Evolutionary conservation across 2,329 filamentous ascomycete genomes (phyloP).

Genomic region (Colletotrichum costaricense): DNA sequence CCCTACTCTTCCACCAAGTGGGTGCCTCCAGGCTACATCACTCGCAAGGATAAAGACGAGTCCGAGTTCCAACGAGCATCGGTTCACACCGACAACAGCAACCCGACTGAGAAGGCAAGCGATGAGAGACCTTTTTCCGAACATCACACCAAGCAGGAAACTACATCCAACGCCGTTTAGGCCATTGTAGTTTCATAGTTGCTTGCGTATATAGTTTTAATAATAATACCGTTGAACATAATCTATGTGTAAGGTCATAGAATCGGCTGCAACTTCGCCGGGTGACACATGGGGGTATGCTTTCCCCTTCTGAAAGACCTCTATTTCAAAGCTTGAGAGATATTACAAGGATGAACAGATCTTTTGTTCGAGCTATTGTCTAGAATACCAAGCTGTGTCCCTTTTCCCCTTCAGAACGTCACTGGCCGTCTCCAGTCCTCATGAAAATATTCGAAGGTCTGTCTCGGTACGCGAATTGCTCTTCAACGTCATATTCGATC

Average conservation of each 20-base stretch:
- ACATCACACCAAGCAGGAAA: constrained; percentile 15
- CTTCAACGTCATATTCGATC: constrained; percentile 56
- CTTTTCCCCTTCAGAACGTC: background rate
- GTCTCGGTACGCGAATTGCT: constrained; percentile 51
- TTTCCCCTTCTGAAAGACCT: background rate
- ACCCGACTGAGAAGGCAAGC: constrained; percentile 20
- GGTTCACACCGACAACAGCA: constrained; percentile 11
- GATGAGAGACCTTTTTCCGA: constrained; percentile 25
- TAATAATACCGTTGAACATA: background rate
- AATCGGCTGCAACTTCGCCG: background rate
- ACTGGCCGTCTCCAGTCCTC: constrained; percentile 46
- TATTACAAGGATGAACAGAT: background rate
- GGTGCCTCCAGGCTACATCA: constrained; percentile 58
- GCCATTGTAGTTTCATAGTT: no score
- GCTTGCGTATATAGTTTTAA: background rate
- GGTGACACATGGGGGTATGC: background rate
- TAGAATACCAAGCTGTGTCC: background rate
- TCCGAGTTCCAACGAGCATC: constrained; percentile 17
- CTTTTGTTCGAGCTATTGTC: no score
- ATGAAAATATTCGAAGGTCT: constrained; percentile 60
- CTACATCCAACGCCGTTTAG: constrained; percentile 7
- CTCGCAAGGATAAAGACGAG: constrained; percentile 50
- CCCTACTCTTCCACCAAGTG: constrained; percentile 70
- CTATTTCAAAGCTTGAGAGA: background rate
- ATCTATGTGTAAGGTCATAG: background rate